Conservation (phyloP, 2,329 filamentous ascomycete species). For the Aspergillus spinulosporus region DNA sequence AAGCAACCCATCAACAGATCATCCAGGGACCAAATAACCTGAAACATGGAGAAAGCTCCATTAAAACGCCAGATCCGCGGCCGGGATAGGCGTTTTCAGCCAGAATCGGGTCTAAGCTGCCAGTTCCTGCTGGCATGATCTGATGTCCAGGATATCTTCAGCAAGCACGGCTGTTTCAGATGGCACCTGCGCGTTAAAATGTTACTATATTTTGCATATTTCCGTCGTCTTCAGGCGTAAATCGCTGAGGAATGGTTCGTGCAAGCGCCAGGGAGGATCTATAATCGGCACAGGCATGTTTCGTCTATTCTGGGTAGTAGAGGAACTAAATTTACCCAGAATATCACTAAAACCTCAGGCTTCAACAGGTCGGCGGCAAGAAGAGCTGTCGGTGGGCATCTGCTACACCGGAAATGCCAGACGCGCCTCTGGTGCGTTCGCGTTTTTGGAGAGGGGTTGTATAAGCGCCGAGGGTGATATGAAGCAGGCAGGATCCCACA, state of each 20-base stretch:
- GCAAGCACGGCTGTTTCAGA: constrained; percentile 36
- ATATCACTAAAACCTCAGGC: constrained; percentile 13
- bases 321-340: constrained; percentile 20
- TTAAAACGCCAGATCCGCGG: constrained; percentile 32
- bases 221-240: constrained; percentile 30
- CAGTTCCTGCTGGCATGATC: constrained; percentile 19
- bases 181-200: constrained; percentile 42
- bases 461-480: constrained; percentile 24
- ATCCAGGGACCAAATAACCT: constrained; percentile 35
- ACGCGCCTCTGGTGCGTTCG: constrained; percentile 16
- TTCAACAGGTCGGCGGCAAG: constrained; percentile 25
- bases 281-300: constrained; percentile 28
- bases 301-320: constrained; percentile 28
- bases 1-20: constrained; percentile 22
- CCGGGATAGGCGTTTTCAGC: constrained; percentile 28
- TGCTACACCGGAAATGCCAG: background rate
- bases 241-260: constrained; percentile 25
- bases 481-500: constrained; percentile 8
- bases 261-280: constrained; percentile 27
- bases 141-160: constrained; percentile 29
- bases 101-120: constrained; percentile 8
- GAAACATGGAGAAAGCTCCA: constrained; percentile 43
- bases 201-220: constrained; percentile 45
- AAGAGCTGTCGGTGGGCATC: constrained; percentile 5
- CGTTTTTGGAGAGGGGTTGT: constrained; percentile 4